Conservation (phyloP, 202 grass and related monocot species). For the Tripidium arundinaceum region DNA sequence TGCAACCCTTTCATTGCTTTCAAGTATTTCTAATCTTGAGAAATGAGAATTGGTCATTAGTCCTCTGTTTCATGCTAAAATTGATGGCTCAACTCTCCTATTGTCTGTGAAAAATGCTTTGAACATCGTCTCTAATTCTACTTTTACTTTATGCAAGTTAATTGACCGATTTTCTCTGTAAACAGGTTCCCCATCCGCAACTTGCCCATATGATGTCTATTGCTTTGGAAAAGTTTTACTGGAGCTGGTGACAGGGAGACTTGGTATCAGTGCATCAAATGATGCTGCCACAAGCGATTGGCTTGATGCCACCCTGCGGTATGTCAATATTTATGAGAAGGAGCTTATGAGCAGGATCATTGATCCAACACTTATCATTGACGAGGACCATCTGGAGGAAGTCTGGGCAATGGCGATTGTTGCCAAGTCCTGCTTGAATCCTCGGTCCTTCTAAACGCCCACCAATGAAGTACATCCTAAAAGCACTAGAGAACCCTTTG, state of each 20-base stretch:
- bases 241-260: conserved; percentile 85
- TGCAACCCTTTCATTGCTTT: conserved; percentile 11
- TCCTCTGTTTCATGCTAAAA: neutral
- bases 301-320: conserved; percentile 63
- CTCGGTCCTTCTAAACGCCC: conserved; percentile 73
- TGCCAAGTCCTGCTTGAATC: conserved; percentile 95
- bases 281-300: conserved; percentile 55
- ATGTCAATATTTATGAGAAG: conserved; percentile 87
- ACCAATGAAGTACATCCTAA: conserved; percentile 75
- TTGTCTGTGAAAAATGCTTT: neutral
- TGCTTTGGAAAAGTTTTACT: conserved; percentile 92
- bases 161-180: conserved; percentile 20
- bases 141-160: neutral
- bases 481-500: conserved; percentile 89
- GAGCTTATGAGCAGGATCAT: conserved; percentile 90
- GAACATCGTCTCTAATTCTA: neutral
- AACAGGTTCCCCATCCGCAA: conserved; percentile 65
- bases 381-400: conserved; percentile 97
- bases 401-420: conserved; percentile 98
- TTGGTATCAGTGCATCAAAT: conserved; percentile 60
- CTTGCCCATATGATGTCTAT: conserved; percentile 80
- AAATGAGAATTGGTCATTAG: neutral
- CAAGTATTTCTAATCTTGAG: neutral
- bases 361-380: conserved; percentile 81
- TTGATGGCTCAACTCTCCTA: neutral